These are phyloP conservation scores for Thuja plicata DNA, from an alignment of 83 land plant species.

Conservation along the genomic window DNA sequence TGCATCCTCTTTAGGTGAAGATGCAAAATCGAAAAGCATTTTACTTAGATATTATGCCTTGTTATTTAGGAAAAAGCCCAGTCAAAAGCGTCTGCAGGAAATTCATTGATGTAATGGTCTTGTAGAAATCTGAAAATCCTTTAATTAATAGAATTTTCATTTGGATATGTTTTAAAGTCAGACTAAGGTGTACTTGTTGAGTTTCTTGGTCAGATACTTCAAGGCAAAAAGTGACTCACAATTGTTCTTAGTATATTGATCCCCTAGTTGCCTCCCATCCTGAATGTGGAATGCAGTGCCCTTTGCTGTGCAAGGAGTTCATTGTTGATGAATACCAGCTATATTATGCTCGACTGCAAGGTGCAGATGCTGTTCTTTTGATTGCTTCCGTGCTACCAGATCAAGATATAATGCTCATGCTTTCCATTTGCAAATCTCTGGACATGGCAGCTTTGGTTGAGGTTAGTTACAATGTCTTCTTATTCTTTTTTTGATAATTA, in stretches of 20 bases:
- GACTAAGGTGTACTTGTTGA: background rate
- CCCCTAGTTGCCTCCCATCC: background rate
- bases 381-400: conserved; percentile 49
- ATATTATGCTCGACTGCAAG: conserved; percentile 45
- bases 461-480: conserved; percentile 10
- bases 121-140: background rate
- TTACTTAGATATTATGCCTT: background rate
- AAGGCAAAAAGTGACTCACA: background rate
- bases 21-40: background rate
- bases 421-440: conserved; percentile 37
- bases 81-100: background rate
- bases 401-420: conserved; percentile 40
- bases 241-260: background rate
- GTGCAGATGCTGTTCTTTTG: conserved; percentile 56
- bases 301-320: conserved; percentile 54
- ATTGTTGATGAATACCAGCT: conserved; percentile 56
- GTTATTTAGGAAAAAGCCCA: background rate
- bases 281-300: conserved; percentile 35
- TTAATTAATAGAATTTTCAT: background rate
- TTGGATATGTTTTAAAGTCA: background rate
- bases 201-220: background rate
- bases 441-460: conserved; percentile 51
- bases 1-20: background rate
- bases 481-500: background rate
- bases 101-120: background rate